Conservation (phyloP, 768 basidiomycete species). For the Inosperma sp. region DNA sequence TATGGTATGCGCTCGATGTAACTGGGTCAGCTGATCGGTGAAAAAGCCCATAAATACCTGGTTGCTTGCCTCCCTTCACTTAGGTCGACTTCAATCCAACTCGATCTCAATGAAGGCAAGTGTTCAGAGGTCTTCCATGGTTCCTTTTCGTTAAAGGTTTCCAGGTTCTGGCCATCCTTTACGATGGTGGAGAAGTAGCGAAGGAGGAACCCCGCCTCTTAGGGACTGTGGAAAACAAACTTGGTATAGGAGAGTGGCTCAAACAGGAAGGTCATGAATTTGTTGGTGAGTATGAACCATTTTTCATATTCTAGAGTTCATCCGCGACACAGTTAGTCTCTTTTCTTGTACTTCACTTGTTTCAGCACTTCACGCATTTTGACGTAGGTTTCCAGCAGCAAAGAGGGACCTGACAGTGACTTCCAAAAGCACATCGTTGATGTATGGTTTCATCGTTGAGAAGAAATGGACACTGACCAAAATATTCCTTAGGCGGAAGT, state of each 20-base stretch:
- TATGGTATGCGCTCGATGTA: too few relatives aligned
- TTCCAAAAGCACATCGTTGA: constrained; percentile 82
- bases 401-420: constrained; percentile 75
- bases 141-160: constrained; percentile 12
- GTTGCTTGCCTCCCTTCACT: constrained; percentile 2
- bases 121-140: not conserved
- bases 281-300: constrained; percentile 64
- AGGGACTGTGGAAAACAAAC: constrained; percentile 79
- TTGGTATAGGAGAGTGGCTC: constrained; percentile 70
- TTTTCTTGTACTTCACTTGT: too few relatives aligned
- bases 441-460: constrained; percentile 33
- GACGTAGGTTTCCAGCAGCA: constrained; percentile 70
- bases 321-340: too few relatives aligned
- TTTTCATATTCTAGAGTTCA: constrained; percentile 32
- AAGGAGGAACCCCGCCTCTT: constrained; percentile 67
- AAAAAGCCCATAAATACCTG: too few relatives aligned
- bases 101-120: constrained; percentile 18
- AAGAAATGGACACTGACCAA: constrained; percentile 9
- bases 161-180: constrained; percentile 71
- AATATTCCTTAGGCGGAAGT: constrained; percentile 56
- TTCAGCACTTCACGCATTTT: too few relatives aligned
- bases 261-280: constrained; percentile 69
- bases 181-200: constrained; percentile 64
- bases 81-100: not conserved
- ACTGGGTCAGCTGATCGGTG: too few relatives aligned